Base-by-base conservation (phyloP, 805 yeast genomes). In the Groenewaldozyma tartarivorans region DNA sequence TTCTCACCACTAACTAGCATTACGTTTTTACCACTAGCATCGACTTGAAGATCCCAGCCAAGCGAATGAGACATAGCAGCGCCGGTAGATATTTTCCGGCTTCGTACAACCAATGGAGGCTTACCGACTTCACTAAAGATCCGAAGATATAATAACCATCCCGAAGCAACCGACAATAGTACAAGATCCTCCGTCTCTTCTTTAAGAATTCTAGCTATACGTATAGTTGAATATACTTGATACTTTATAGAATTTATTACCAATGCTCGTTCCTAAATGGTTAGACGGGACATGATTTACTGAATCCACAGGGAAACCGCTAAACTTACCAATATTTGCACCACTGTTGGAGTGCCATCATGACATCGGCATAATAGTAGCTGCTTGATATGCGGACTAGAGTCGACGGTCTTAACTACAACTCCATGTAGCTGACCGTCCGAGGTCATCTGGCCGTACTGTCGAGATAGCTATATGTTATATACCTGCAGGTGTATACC, bases 101-200 rank as follows among this genome's bases (percentile, higher is more conserved):
- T 9, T 13, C 24, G 15, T 5, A 47, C 42, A 11, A 47, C 50
- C 13, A 33, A 22, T 2, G 50, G 48, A 4, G 26, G 18, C 7
- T 34, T 16, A 4, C 44, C 47, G 31, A 13, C 11, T 7, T 47
- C 43, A 21, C 37, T 26, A 31, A 20, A 47, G 22, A 45, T 40
- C 13, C 48, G 34, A 4, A 45, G 16, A 4, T 31, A 27, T 5
- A 45, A 34, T 18, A 47, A 18, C 33, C 39, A 44, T 11, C 45
- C 47, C 7, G 45, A 36, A 3, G 36, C 17, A 1, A 44, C 11
- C 9, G 39, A 20, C 17, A 43, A 20, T 6, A 43, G 19, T 15
- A 46, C 22, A 20, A 43, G 22, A 31, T 46, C 45, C 22, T 44
- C 49, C 7, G 30, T 5, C 21, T 5, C 36, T 5, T 5, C 6